Conservation (phyloP, 768 basidiomycete genomes). For the Mycena chlorophos region DNA sequence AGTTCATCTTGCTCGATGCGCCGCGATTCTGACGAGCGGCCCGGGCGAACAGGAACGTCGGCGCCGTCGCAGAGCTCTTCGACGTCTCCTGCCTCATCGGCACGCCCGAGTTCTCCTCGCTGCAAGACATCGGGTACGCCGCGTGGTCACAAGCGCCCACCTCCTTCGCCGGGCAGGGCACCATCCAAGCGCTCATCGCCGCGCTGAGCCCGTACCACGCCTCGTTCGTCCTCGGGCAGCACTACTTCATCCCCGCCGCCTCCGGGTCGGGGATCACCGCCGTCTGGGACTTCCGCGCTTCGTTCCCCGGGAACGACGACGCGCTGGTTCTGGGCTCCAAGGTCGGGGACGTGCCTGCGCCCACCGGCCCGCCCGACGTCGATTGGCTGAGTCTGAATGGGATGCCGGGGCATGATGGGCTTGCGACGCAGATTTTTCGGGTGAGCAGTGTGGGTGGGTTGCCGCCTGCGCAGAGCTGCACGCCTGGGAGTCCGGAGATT, state of each 20-base stretch:
- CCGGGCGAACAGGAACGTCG: slow-evolving; percentile 37
- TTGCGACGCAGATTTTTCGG: slow-evolving; percentile 54
- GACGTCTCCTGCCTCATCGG: slow-evolving; percentile 52
- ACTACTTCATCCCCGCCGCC: slow-evolving; percentile 49
- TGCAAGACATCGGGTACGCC: slow-evolving; percentile 32
- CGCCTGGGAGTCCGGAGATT: slow-evolving; percentile 29
- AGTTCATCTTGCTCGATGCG: no score
- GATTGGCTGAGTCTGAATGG: slow-evolving; percentile 56
- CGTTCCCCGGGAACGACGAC: slow-evolving; percentile 39
- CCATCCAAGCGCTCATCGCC: background rate
- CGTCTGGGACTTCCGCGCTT: slow-evolving; percentile 54
- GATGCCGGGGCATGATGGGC: slow-evolving; percentile 38
- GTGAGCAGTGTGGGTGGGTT: slow-evolving; percentile 54
- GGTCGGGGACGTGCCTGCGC: slow-evolving; percentile 41
- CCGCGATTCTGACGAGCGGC: background rate
- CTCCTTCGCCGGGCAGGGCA: slow-evolving; percentile 18
- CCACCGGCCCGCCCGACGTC: slow-evolving; percentile 44
- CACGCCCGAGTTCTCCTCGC: slow-evolving; percentile 28
- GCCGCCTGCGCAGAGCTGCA: slow-evolving; percentile 43
- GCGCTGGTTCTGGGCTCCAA: slow-evolving; percentile 51
- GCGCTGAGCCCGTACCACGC: slow-evolving; percentile 1
- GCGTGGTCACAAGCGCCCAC: slow-evolving; percentile 27
- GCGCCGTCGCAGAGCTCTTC: slow-evolving; percentile 54
- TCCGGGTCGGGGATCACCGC: slow-evolving; percentile 40
- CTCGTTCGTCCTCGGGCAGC: slow-evolving; percentile 32